Evolutionary conservation across 805 yeast species (phyloP), one percentile per base, ranked within the genome.

Genomic region (Suhomyces xylopsoci): DNA sequence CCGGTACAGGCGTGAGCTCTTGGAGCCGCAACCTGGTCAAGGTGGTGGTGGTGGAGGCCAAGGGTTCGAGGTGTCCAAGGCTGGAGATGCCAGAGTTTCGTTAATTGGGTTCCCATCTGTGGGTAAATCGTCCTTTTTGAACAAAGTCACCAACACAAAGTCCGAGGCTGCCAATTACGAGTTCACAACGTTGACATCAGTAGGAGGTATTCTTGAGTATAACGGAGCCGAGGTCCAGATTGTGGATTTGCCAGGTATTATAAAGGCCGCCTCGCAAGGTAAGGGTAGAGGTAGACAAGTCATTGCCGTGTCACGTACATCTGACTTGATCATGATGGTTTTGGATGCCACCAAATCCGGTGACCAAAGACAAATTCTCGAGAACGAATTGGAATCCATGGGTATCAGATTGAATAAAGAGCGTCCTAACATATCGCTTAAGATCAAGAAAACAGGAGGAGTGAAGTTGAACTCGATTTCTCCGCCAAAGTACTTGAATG

Each of bases 261-360:
- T 93, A 53, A 90, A 89, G 67, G 98, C 98, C 44, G 98, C 98
- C 3, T 80, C 96, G 34, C 97, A 90, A 66, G 98, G 98, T 63
- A 92, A 92, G 70, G 99, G 99, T 62, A 83, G 99, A 69, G 98
- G 98, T 52, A 81, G 97, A 62, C 98, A 94, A 69, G 98, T 94
- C 42, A 92, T 93, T 58, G 88, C 98, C 2, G 94, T 97, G 0
- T 96, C 97, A 0, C 87, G 94, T 68, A 93, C 98, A 0, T 91
- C 97, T 0, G 98, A 94, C 65, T 74, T 93, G 64, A 86, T 93
- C 55, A 73, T 93, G 64, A 94, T 93, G 96, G 91, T 93, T 51
- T 73, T 93, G 58, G 99, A 93, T 71, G 97, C 98, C 1, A 93
- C 99, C 1, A 94, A 94, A 67, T 89, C 96, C 26, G 85, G 84